These are phyloP conservation scores for Emericellopsis atlantica DNA, from an alignment of 2,329 filamentous ascomycete genomes.

Conservation along the genomic window DNA sequence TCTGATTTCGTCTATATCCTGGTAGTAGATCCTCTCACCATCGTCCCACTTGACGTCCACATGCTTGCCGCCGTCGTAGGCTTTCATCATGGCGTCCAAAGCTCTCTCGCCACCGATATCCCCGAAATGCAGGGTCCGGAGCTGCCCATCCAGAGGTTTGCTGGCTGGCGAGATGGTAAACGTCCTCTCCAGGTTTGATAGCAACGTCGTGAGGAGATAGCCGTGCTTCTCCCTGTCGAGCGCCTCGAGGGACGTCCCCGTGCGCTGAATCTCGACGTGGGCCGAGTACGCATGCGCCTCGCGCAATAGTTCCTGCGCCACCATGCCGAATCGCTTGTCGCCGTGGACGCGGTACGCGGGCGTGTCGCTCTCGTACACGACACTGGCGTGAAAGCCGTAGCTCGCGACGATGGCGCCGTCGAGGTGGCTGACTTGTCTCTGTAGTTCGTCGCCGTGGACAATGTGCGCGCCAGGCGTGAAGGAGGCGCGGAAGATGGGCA, in stretches of 20 bases:
- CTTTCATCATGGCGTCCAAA: slow-evolving; percentile 64
- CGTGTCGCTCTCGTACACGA: slow-evolving; percentile 88
- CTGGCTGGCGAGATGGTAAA: slow-evolving; percentile 73
- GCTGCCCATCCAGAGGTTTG: slow-evolving; percentile 53
- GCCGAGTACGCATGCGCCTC: slow-evolving; percentile 37
- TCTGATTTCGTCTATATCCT: slow-evolving; percentile 51
- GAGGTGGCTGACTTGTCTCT: slow-evolving; percentile 25
- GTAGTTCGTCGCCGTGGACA: slow-evolving; percentile 21
- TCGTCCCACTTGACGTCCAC: slow-evolving; percentile 35
- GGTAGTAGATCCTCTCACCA: slow-evolving; percentile 57
- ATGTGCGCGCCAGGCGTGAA: slow-evolving; percentile 47
- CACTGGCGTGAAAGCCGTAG: slow-evolving; percentile 78
- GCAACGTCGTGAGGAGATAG: slow-evolving; percentile 65
- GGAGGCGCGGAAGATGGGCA: slow-evolving; percentile 50
- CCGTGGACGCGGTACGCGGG: slow-evolving; percentile 67
- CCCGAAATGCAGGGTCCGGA: slow-evolving; percentile 67
- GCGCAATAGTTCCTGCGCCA: slow-evolving; percentile 61
- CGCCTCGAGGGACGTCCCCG: slow-evolving; percentile 2
- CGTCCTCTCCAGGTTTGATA: slow-evolving; percentile 68
- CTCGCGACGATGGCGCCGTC: slow-evolving; percentile 77
- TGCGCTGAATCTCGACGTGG: slow-evolving; percentile 20
- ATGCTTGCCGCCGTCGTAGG: slow-evolving; percentile 45
- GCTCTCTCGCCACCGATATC: slow-evolving; percentile 49
- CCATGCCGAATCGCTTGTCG: slow-evolving; percentile 69
- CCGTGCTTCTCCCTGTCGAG: slow-evolving; percentile 41